Base-by-base conservation (phyloP, 1,139 yeast species). In the Yamadazyma friedrichii region DNA sequence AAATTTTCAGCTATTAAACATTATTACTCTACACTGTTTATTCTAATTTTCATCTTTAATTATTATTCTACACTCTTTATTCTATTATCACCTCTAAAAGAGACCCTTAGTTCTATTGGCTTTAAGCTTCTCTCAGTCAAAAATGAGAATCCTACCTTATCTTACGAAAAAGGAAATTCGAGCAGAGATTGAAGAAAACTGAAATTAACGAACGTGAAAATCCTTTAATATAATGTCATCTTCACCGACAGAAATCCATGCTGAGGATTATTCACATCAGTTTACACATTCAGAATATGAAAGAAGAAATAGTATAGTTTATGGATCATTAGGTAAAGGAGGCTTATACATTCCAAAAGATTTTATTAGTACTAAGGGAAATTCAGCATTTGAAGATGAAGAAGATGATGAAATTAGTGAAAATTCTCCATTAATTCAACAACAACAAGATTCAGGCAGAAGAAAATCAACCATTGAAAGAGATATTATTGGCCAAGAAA, bases 331-430 rank as follows among this genome's bases (percentile, higher is more conserved):
- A 2, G 81, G 82, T 6, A 70, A 79, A 49, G 73, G 76, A 8
- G 82, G 82, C 0, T 58, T 78, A 9, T 78, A 63, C 41, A 55
- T 74, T 17, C 82, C 83, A 0, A 64, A 70, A 20, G 83, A 78
- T 55, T 78, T 78, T 50, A 61, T 61, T 20, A 46, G 42, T 13
- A 34, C 51, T 3, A 51, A 31, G 15, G 24, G 8, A 5, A 8
- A 8, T 20, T 11, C 40, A 4, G 16, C 41, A 11, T 53, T 44
- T 17, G 48, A 41, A 6, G 51, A 42, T 24, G 49, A 44, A 6
- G 54, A 41, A 2, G 50, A 38, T 9, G 56, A 55, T 11, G 52
- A 45, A 15, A 20, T 17, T 2, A 24, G 15, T 11, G 41, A 45
- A 37, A 31, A 38, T 6, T 42, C 33, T 26, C 53, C 44, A 33